These are phyloP conservation scores for Thermothielavioides terrestris DNA, from an alignment of 495 filamentous ascomycete genomes.

Conservation along the genomic window DNA sequence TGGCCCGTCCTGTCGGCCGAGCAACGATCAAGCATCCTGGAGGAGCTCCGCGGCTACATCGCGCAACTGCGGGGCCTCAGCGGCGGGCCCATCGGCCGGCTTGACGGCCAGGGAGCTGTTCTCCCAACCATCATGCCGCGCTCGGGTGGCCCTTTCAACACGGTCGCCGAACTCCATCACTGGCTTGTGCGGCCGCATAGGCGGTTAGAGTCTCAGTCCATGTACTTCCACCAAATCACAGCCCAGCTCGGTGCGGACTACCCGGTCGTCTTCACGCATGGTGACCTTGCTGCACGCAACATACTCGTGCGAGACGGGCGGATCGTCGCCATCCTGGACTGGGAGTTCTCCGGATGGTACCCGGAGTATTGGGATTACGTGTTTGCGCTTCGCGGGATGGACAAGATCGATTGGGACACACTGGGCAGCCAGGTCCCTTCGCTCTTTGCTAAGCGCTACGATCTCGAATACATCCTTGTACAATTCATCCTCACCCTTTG, in stretches of 20 bases:
- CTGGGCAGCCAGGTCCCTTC: not conserved
- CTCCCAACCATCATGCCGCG: not conserved
- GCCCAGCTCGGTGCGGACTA: not conserved
- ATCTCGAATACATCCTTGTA: not conserved
- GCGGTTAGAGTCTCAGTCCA: not conserved
- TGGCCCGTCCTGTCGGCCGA: conserved; percentile 13
- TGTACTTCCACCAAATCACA: not conserved
- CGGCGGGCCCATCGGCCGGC: not conserved
- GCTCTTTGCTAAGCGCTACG: not conserved
- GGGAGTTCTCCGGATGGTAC: not conserved
- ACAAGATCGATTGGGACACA: not conserved
- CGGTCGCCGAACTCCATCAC: not conserved
- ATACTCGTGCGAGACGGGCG: not conserved
- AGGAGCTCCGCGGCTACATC: not conserved
- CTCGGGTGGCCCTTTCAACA: not conserved
- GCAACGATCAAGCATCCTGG: not conserved
- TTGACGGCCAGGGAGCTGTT: not conserved
- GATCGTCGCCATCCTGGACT: not conserved
- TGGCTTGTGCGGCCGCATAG: not conserved
- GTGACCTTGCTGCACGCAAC: not conserved
- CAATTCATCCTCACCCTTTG: not conserved
- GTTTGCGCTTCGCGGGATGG: not conserved
- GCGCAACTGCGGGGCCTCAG: not conserved
- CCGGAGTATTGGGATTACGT: not conserved
- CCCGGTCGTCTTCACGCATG: not conserved